Percentiles rank a stretch among this genome's conserved stretches.
Conservation (phyloP, 2,329 filamentous ascomycete genomes). For the Lasiodiplodia sp. region DNA sequence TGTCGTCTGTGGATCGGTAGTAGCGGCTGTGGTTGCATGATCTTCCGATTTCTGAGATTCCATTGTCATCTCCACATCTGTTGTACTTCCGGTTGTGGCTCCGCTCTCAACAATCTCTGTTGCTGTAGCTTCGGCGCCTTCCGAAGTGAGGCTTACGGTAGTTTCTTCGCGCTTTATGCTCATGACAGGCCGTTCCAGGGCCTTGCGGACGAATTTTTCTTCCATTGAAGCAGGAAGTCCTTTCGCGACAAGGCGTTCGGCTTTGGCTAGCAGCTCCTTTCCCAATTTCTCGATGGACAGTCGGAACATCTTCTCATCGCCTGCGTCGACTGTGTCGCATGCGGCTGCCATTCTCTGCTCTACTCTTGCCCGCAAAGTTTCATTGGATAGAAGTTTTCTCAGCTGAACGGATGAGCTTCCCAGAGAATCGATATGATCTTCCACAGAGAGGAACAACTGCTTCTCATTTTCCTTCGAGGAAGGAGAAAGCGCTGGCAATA, state of each 20-base stretch:
- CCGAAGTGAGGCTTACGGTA: slow-evolving; percentile 41
- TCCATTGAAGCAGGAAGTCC: slow-evolving; percentile 83
- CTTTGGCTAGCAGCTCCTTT: slow-evolving; percentile 72
- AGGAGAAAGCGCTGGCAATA: slow-evolving; percentile 74
- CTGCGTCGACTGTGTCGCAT: slow-evolving; percentile 84
- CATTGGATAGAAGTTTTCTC: slow-evolving; percentile 61
- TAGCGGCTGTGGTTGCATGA: slow-evolving; percentile 33
- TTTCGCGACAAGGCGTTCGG: slow-evolving; percentile 68
- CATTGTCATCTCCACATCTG: slow-evolving; percentile 39
- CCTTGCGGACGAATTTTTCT: slow-evolving; percentile 79
- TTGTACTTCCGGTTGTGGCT: slow-evolving; percentile 48
- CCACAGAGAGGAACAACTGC: slow-evolving; percentile 71
- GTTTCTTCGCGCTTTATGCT: slow-evolving; percentile 68
- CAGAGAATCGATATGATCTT: slow-evolving; percentile 75
- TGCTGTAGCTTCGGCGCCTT: slow-evolving; percentile 36
- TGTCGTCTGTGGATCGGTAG: slow-evolving; percentile 33
- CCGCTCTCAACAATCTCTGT: slow-evolving; percentile 33
- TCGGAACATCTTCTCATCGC: slow-evolving; percentile 85
- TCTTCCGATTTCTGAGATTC: slow-evolving; percentile 35
- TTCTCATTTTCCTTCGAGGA: slow-evolving; percentile 59
- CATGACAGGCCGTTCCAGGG: slow-evolving; percentile 78
- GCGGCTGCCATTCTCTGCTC: slow-evolving; percentile 72
- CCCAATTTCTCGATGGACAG: slow-evolving; percentile 76
- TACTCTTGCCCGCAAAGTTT: slow-evolving; percentile 53
- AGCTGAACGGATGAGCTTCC: slow-evolving; percentile 65